Conservation (phyloP, 73 alveolate genomes). For the Effrenium voratum region DNA sequence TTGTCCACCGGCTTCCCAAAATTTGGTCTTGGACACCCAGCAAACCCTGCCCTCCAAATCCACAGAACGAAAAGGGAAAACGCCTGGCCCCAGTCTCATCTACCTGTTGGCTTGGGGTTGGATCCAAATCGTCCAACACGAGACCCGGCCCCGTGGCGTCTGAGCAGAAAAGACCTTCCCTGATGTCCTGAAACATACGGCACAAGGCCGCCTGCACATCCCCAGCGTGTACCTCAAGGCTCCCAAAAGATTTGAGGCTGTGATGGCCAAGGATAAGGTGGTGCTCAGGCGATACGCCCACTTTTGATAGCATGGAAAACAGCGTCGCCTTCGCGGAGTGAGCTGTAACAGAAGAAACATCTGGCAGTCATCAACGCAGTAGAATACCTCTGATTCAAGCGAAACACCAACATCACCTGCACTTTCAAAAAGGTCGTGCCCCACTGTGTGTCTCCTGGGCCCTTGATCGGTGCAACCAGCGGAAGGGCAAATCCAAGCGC, state of each 20-base stretch:
- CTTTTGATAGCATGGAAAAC: neutral
- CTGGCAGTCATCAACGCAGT: too few species aligned
- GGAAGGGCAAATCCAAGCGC: neutral
- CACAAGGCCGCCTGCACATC: neutral
- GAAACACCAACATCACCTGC: neutral
- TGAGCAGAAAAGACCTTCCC: neutral
- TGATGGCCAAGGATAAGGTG: neutral
- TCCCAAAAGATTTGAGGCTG: neutral
- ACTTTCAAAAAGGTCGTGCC: neutral
- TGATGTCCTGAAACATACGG: neutral
- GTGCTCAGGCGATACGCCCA: neutral
- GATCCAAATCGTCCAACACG: too few species aligned
- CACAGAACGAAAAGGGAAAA: neutral
- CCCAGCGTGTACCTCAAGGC: neutral
- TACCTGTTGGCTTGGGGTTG: neutral
- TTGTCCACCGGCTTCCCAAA: too few species aligned
- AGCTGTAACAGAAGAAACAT: neutral
- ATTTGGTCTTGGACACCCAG: neutral
- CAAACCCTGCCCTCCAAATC: neutral
- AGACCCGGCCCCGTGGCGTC: constrained; percentile 9
- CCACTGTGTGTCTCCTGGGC: neutral
- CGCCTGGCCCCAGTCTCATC: neutral
- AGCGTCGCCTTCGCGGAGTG: neutral
- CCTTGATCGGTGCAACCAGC: neutral
- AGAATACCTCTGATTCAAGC: neutral